Evolutionary conservation across 2,329 filamentous ascomycete species (phyloP), one percentile per base, ranked within the genome.

Genomic region (Paraconiothyrium sp.): DNA sequence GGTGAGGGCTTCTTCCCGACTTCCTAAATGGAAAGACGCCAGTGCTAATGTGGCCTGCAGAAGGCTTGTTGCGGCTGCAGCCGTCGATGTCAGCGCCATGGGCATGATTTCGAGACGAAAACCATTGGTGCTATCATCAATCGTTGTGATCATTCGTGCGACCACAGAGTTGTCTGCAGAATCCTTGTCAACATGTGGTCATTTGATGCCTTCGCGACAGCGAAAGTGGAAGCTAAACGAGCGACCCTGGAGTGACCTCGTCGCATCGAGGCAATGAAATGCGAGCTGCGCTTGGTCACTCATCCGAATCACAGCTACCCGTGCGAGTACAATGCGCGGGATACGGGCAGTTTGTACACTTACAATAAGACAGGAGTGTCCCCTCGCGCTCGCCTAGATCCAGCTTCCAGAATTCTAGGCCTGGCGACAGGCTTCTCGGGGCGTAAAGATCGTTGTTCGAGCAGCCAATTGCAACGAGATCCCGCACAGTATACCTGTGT

Each of bases 121-220:
- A 9, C 83, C 83, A 64, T 84, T 84, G 2, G 67, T 67, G 57
- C 77, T 74, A 60, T 79, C 71, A 56, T 83, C 78, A 49, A 83
- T 79, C 4, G 82, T 84, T 3, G 82, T 84, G 48, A 84, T 81
- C 77, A 84, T 83, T 20, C 73, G 67, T 4, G 81, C 78, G 39
- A 84, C 77, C 51, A 71, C 76, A 22, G 72, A 62, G 46, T 78
- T 75, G 58, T 83, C 81, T 84, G 44, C 32, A 22, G 9, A 54
- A 58, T 68, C 62, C 73, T 69, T 76, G 67, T 58, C 41, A 61
- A 35, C 37, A 16, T 41, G 5, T 6, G 16, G 16, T 13, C 37
- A 41, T 16, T 41, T 41, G 37, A 2, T 14, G 3, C 20, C 11
- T 14, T 4, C 35, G 11, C 4, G 16, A 14, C 7, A 39, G 35